These are phyloP conservation scores for Pholiota molesta DNA, from an alignment of 768 basidiomycete species.

Conservation along the genomic window DNA sequence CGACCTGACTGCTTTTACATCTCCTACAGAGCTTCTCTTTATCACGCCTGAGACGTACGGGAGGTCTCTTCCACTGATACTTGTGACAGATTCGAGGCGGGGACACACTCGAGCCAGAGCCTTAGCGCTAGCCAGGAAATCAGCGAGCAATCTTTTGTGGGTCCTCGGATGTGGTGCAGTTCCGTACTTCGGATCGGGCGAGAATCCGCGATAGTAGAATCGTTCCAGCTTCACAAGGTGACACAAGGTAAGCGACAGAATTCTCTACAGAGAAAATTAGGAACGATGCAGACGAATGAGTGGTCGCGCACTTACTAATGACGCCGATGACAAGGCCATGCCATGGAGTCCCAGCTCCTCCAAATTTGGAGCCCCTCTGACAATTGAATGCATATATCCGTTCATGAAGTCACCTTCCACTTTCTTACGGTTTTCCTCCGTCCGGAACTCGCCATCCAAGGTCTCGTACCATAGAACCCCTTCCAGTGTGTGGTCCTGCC, in stretches of 20 bases:
- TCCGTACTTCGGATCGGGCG: too few relatives aligned
- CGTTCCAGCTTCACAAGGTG: too few relatives aligned
- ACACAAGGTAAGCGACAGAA: too few relatives aligned
- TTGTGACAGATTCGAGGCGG: not conserved
- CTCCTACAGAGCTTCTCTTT: not conserved
- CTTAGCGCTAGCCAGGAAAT: too few relatives aligned
- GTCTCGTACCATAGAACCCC: conserved; percentile 21
- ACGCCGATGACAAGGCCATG: not conserved
- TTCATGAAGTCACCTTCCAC: conserved; percentile 1
- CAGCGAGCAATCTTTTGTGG: too few relatives aligned
- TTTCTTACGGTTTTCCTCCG: not conserved
- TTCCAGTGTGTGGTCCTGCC: conserved; percentile 7
- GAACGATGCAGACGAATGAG: not conserved
- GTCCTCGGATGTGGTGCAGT: too few relatives aligned
- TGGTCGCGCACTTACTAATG: not conserved
- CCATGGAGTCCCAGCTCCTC: conserved; percentile 12
- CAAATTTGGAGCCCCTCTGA: conserved; percentile 16
- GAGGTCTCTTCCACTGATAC: not conserved
- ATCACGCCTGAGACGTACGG: not conserved
- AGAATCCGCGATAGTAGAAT: too few relatives aligned
- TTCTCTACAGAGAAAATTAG: not conserved
- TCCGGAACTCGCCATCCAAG: conserved; percentile 7
- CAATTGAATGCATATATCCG: conserved; percentile 17
- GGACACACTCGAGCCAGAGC: too few relatives aligned
- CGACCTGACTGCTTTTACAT: not conserved